A percentile compares a stretch with the other conserved stretches of the same genome.
phyloP scores from a whole-genome alignment of 139 green algal species.

The Coelastrella sp. region DNA sequence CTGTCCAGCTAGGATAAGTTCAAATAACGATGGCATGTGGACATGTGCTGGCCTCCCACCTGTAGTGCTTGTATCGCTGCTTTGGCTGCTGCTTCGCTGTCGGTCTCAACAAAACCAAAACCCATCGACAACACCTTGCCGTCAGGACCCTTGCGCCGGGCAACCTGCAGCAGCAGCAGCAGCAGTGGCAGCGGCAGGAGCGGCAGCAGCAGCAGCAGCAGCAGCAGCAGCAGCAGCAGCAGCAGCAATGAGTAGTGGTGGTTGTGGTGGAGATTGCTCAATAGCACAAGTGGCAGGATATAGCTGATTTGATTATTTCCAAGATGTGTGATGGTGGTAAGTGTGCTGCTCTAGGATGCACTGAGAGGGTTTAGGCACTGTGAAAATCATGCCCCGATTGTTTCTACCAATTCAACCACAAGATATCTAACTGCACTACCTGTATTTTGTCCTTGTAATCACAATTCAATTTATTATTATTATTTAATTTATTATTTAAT shows the following conservation, averaged over 20 bases:
- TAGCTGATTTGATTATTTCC: too few relatives aligned
- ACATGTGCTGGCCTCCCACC: slow-evolving; percentile 37
- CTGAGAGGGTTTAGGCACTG: too few relatives aligned
- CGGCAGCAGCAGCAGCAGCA: slow-evolving; percentile 32
- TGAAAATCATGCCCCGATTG: too few relatives aligned
- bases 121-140: slow-evolving; percentile 75
- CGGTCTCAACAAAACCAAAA: slow-evolving; percentile 95
- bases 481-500: too few relatives aligned
- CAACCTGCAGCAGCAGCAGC: slow-evolving; percentile 52
- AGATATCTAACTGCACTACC: too few relatives aligned
- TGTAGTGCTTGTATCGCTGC: slow-evolving; percentile 73
- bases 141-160: slow-evolving; percentile 64
- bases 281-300: too few relatives aligned
- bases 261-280: not conserved
- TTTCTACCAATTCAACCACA: too few relatives aligned
- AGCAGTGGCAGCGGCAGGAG: not conserved
- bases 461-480: too few relatives aligned
- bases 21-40: not conserved
- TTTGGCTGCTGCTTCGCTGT: slow-evolving; percentile 71
- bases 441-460: too few relatives aligned
- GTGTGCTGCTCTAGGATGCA: too few relatives aligned
- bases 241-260: not conserved
- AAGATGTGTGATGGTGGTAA: too few relatives aligned
- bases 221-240: not conserved
- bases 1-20: not conserved